phyloP scores from a whole-genome alignment of 805 yeast species.

The Cyberlindnera lachancei region DNA sequence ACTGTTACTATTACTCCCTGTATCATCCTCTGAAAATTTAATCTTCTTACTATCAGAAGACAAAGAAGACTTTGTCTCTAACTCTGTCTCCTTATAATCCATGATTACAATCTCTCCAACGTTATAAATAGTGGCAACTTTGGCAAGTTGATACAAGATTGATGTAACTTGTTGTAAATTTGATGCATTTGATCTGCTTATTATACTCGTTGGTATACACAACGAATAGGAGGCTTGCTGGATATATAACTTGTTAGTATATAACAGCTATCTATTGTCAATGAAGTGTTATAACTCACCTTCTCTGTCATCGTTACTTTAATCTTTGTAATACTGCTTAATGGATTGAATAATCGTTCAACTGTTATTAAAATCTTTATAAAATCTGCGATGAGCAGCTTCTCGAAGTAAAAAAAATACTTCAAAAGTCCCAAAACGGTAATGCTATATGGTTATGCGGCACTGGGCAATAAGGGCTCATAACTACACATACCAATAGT shows the following conservation, averaged over 20 bases:
- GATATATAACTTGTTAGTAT: too few species aligned
- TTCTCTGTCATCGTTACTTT: neutral
- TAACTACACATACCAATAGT: too few species aligned
- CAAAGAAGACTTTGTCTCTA: slow-evolving; percentile 15
- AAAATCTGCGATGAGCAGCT: neutral
- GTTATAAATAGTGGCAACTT: slow-evolving; percentile 59
- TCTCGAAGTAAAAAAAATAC: too few species aligned
- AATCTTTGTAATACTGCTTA: neutral
- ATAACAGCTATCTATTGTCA: too few species aligned
- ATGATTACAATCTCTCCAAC: slow-evolving; percentile 71
- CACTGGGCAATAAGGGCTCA: too few species aligned
- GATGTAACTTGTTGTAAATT: slow-evolving; percentile 70
- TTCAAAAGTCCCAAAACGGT: too few species aligned
- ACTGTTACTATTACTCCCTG: slow-evolving; percentile 11
- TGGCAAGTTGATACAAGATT: slow-evolving; percentile 71
- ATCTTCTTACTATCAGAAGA: slow-evolving; percentile 22
- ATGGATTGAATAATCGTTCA: neutral
- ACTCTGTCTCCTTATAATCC: slow-evolving; percentile 36
- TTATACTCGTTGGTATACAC: slow-evolving; percentile 67
- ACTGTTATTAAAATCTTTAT: neutral
- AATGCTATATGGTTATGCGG: too few species aligned
- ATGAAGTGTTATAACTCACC: neutral
- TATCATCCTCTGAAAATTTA: slow-evolving; percentile 22
- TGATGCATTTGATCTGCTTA: slow-evolving; percentile 45
- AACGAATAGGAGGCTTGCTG: slow-evolving; percentile 40